Base-by-base conservation (phyloP, 2,329 filamentous ascomycete genomes). In the Microcyclospora pomicola region DNA sequence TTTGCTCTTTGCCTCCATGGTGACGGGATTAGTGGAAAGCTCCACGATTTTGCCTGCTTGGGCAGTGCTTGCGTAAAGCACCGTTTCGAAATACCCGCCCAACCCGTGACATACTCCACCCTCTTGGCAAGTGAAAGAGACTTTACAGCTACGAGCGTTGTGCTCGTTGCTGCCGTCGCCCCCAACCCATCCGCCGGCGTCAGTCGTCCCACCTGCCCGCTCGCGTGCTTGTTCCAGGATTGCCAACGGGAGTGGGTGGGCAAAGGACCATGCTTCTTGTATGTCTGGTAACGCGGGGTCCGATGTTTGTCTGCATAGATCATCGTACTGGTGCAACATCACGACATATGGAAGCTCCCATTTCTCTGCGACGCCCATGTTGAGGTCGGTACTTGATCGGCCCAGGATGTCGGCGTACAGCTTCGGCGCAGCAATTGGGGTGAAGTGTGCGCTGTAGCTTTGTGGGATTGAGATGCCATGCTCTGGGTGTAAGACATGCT, bases 341-440 rank as follows among this genome's bases (percentile, higher is more conserved):
- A 95, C 87, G 2, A 98, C 92, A 67, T 91, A 96, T 0, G 91
- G 91, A 0, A 85, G 93, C 51, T 94, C 80, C 48, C 87, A 86
- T 12, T 83, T 86, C 33, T 76, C 74, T 0, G 74, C 61, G 42
- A 88, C 85, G 1, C 51, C 41, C 34, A 39, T 37, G 35, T 37
- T 43, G 9, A 42, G 15, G 14, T 45, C 42, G 3, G 66, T 69
- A 11, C 63, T 57, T 15, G 63, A 62, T 36, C 86, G 75, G 33
- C 71, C 66, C 16, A 75, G 65, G 41, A 98, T 76, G 52, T 98
- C 88, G 14, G 81, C 75, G 59, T 91, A 75, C 28, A 98, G 71
- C 48, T 81, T 82, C 3, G 91, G 91, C 1, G 86, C 82, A 1
- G 87, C 75, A 48, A 98, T 84, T 1, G 92, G 91, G n/a, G 82